These are phyloP conservation scores for Fallopia convolvulus DNA, from an alignment of 148 eudicot species.

Conservation along the genomic window DNA sequence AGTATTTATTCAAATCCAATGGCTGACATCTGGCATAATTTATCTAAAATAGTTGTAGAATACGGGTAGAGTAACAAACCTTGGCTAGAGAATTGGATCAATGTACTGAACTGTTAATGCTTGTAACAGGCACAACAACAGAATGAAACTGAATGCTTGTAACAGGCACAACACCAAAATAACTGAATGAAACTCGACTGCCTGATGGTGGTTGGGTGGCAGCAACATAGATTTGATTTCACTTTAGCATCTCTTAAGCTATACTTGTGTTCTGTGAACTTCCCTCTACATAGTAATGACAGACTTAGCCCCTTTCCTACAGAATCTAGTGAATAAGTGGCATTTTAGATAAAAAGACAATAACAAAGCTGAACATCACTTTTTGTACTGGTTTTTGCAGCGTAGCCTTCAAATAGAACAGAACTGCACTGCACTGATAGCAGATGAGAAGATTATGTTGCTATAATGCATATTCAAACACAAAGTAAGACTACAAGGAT, in stretches of 20 bases:
- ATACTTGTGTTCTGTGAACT: not conserved
- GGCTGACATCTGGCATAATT: not conserved
- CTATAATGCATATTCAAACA: not conserved
- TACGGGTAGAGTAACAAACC: conserved; percentile 29
- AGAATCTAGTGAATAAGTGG: not conserved
- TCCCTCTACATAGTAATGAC: not conserved
- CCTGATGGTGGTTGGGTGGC: not conserved
- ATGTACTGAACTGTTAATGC: conserved; percentile 18
- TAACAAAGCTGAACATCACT: not conserved
- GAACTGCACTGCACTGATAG: not conserved
- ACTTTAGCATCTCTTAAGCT: not conserved
- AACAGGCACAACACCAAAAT: too few species aligned
- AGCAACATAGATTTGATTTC: not conserved
- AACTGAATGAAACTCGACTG: not conserved
- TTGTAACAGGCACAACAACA: conserved; percentile 64
- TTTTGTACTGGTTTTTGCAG: conserved; percentile 42
- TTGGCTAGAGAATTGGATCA: conserved; percentile 22
- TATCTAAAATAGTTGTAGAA: not conserved
- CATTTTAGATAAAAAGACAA: not conserved
- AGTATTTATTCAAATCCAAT: not conserved
- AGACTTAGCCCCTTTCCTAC: not conserved
- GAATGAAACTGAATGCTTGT: too few species aligned
- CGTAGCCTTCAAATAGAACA: conserved; percentile 16
- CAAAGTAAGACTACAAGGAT: not conserved
- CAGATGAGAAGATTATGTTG: not conserved